A percentile compares a stretch with the other conserved stretches of the same genome.
These are phyloP conservation scores for Neoboletus magnificus DNA, from an alignment of 768 basidiomycete species.

Conservation along the genomic window DNA sequence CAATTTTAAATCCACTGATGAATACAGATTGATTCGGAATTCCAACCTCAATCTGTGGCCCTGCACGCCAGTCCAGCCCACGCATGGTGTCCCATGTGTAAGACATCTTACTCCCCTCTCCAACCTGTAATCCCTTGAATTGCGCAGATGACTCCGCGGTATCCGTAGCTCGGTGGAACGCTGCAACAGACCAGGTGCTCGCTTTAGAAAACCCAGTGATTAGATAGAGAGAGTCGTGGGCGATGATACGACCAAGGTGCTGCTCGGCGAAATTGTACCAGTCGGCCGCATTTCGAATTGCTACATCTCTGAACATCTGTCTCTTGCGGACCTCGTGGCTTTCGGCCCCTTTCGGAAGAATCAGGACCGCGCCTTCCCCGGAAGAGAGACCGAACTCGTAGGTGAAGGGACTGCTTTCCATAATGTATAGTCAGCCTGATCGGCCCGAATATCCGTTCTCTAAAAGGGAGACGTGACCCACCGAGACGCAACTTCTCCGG, in stretches of 20 bases:
- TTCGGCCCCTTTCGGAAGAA: slow-evolving; percentile 30
- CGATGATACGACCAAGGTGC: slow-evolving; percentile 10
- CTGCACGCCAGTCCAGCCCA: slow-evolving; percentile 8
- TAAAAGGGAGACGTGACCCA: background rate
- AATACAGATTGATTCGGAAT: slow-evolving; percentile 22
- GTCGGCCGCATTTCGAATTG: slow-evolving; percentile 14
- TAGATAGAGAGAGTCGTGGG: slow-evolving; percentile 27
- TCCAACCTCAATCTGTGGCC: background rate
- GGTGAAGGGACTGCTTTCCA: background rate
- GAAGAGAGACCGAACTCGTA: slow-evolving; percentile 12
- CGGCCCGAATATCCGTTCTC: background rate
- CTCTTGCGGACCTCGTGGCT: slow-evolving; percentile 19
- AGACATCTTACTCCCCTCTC: slow-evolving; percentile 3
- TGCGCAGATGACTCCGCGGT: slow-evolving; percentile 2
- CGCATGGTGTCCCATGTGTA: slow-evolving; percentile 16
- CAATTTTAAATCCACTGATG: slow-evolving; percentile 24
- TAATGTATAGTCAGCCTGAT: background rate
- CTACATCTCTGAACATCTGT: slow-evolving; percentile 18
- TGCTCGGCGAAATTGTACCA: slow-evolving; percentile 30
- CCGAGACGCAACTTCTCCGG: background rate
- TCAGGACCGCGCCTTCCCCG: slow-evolving; percentile 29
- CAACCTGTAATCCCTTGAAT: slow-evolving; percentile 13
- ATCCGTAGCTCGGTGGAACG: slow-evolving; percentile 1
- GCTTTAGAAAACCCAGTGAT: slow-evolving; percentile 15
- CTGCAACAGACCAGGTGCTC: slow-evolving; percentile 29